A percentile compares a stretch with the other conserved stretches of the same genome.
phyloP scores from a whole-genome alignment of 2,329 filamentous ascomycete species.

The Myriangium duriaei region DNA sequence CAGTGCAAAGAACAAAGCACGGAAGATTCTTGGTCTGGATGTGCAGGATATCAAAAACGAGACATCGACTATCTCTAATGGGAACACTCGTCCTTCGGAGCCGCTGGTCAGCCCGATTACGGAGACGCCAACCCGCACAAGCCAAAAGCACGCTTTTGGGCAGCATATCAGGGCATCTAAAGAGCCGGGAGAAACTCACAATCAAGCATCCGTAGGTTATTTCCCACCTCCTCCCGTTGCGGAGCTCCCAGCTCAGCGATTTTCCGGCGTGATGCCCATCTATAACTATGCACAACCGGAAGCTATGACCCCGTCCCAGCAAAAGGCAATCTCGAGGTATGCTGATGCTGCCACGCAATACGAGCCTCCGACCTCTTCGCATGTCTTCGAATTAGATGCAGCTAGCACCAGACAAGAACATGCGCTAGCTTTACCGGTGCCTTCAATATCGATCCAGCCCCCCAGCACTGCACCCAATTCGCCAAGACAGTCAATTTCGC shows the following conservation, averaged over 20 bases:
- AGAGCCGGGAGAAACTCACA: neutral
- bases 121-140: neutral
- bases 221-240: neutral
- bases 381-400: conserved; percentile 35
- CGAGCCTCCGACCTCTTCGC: conserved; percentile 25
- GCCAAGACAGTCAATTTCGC: conserved; percentile 55
- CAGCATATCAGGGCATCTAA: neutral
- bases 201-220: neutral
- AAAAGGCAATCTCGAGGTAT: neutral
- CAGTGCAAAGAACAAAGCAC: neutral
- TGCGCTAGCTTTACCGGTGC: conserved; percentile 27
- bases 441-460: conserved; percentile 83
- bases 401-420: neutral
- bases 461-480: conserved; percentile 74
- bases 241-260: neutral
- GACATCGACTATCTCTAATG: neutral
- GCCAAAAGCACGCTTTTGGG: neutral
- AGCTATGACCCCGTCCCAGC: neutral
- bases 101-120: neutral
- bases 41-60: neutral
- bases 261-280: neutral
- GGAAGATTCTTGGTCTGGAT: conserved; percentile 8
- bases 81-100: neutral
- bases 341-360: conserved; percentile 6
- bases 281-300: neutral